Conservation (phyloP, 768 basidiomycete species). For the Mycena pura region DNA sequence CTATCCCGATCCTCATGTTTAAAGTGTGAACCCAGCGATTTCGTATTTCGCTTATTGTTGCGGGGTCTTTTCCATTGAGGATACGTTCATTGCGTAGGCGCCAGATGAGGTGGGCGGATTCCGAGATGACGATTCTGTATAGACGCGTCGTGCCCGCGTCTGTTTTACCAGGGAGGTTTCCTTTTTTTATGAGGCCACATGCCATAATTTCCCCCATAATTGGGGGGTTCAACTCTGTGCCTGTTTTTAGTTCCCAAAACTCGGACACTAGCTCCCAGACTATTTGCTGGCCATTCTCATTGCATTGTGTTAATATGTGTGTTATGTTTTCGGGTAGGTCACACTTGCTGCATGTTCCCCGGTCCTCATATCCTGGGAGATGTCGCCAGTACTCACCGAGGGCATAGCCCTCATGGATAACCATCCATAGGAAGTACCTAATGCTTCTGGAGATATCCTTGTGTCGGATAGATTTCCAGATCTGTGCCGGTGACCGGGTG, state of each 20-base stretch:
- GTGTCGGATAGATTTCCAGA: slow-evolving; percentile 23
- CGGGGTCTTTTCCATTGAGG: not conserved
- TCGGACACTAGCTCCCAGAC: not conserved
- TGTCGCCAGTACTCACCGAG: no score
- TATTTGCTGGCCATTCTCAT: no score
- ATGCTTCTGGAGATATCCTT: no score
- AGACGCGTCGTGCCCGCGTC: not conserved
- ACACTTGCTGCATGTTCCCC: no score
- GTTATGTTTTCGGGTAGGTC: no score
- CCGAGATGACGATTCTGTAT: slow-evolving; percentile 4
- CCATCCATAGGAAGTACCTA: no score
- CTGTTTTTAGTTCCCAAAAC: no score
- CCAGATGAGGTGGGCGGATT: slow-evolving; percentile 17
- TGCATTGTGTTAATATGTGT: no score
- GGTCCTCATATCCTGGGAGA: no score
- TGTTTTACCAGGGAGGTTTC: not conserved
- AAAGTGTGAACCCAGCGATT: not conserved
- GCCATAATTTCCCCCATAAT: slow-evolving; percentile 1
- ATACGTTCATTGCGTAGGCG: not conserved
- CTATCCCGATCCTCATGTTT: not conserved
- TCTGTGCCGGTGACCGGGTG: not conserved
- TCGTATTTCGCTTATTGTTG: no score
- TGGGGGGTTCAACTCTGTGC: not conserved
- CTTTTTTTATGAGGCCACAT: slow-evolving; percentile 8
- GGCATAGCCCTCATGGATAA: no score